These are phyloP conservation scores for Fennellomyces sp. DNA, from an alignment of 371 early-diverging fungal species.

Conservation along the genomic window DNA sequence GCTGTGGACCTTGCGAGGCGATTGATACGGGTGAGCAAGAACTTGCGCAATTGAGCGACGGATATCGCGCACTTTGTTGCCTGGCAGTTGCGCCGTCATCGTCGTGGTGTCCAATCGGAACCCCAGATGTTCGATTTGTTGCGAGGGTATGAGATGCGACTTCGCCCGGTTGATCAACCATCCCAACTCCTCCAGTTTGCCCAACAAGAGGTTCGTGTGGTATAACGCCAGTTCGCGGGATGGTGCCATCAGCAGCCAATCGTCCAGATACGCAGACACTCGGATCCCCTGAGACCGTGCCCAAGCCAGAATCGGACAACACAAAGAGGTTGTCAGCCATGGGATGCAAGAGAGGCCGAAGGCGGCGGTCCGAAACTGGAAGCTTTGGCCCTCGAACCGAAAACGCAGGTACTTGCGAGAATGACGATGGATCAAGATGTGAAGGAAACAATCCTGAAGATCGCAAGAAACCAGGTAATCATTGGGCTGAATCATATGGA, in stretches of 20 bases:
- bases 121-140: slow-evolving; percentile 23
- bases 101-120: slow-evolving; percentile 9
- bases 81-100: slow-evolving; percentile 15
- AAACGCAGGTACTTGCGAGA: slow-evolving; percentile 25
- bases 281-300: slow-evolving; percentile 24
- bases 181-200: slow-evolving; percentile 11
- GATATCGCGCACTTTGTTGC: slow-evolving; percentile 13
- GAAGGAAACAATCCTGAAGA: slow-evolving; percentile 20
- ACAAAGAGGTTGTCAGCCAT: slow-evolving; percentile 30
- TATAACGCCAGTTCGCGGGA: neutral
- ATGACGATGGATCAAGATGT: slow-evolving; percentile 22
- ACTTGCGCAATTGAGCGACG: neutral
- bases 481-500: slow-evolving; percentile 16
- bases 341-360: slow-evolving; percentile 37
- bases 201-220: slow-evolving; percentile 11
- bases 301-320: slow-evolving; percentile 28
- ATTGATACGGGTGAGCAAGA: neutral
- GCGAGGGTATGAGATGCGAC: slow-evolving; percentile 14
- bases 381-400: slow-evolving; percentile 15
- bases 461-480: slow-evolving; percentile 19
- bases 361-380: slow-evolving; percentile 31
- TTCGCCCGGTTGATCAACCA: slow-evolving; percentile 25
- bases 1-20: slow-evolving; percentile 16
- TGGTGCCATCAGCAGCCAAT: slow-evolving; percentile 23
- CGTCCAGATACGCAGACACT: slow-evolving; percentile 28